Percentiles rank a stretch among this genome's conserved stretches.
Evolutionary conservation across 73 alveolate genomes (phyloP).

Genomic region (Tetrahymena borealis): DNA sequence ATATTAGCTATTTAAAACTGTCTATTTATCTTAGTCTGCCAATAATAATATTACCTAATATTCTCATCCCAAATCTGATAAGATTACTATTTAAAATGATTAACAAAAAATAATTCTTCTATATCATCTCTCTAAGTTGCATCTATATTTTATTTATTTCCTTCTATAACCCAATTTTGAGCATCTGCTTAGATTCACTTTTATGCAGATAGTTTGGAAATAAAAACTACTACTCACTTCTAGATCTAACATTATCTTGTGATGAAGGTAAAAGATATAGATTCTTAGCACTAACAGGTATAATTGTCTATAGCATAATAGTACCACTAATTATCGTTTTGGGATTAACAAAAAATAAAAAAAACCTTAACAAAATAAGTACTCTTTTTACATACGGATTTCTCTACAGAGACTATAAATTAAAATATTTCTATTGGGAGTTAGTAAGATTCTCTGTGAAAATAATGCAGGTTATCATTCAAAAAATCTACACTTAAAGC

Average conservation of each 20-base stretch:
- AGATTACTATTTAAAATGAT: neutral
- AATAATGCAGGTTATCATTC: neutral
- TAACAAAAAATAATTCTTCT: neutral
- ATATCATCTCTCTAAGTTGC: neutral
- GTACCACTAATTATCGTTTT: neutral
- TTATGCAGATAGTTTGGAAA: neutral
- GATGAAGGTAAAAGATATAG: neutral
- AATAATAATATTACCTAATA: neutral
- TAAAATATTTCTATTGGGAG: neutral
- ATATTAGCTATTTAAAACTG: neutral
- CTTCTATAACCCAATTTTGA: neutral
- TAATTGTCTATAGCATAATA: neutral
- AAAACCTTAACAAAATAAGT: neutral
- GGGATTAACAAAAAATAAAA: neutral
- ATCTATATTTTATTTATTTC: neutral
- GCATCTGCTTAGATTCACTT: neutral
- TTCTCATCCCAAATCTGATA: neutral
- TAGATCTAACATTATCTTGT: neutral
- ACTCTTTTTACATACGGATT: neutral
- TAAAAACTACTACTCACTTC: neutral
- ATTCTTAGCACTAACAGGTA: neutral
- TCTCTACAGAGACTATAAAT: neutral
- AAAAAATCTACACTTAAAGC: neutral
- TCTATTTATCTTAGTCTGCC: neutral
- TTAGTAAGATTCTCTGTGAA: neutral